Base-by-base conservation (phyloP, 2,329 filamentous ascomycete genomes). In the Hirsutella rhossiliensis region DNA sequence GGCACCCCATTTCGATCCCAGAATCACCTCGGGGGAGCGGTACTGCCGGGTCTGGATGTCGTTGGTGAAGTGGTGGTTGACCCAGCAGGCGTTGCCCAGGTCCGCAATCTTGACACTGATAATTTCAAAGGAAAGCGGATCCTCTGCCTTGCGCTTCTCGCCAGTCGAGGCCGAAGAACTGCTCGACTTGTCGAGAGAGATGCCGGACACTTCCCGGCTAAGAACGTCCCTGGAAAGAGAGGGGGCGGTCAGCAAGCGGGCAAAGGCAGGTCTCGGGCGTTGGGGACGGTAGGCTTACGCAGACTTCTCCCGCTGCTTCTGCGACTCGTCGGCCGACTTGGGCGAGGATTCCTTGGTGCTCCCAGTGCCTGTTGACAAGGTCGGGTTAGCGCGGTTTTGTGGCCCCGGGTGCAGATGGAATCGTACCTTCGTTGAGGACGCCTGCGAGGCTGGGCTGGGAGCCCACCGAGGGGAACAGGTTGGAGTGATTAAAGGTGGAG, bases 21-120 rank as follows among this genome's bases (percentile, higher is more conserved):
- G 71, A 48, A 98, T 97, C 45, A 98, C 92, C 65, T 98, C 92
- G 1, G 92, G 92, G 2, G 92, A 97, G 45, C 92, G 77, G 64
- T 98, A 98, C 66, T 98, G 92, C 57, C 92, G 77, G 9, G 92
- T 98, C 63, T 98, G 92, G 56, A 98, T 98, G 62, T 98, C 92
- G 61, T 98, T 96, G 59, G 92, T 98, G 66, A 98, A 98, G 65
- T 98, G 92, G 61, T 98, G 92, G 52, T 88, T 88, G 27, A 95
- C 89, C 92, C 92, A 98, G 69, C 92, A 98, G 18, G 92, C 92
- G 62, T 98, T 98, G 47, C 92, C 92, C 45, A 98, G 72, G 70
- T 98, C 92, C 37, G 92, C 92, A 68, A 98, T 98, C 70, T 98
- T 98, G 63, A 98, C 92, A 30, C 90, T 96, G 55, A 98, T 97